These are phyloP conservation scores for Globisporangium parvum DNA, from an alignment of 352 stramenopile genomes.

Conservation along the genomic window DNA sequence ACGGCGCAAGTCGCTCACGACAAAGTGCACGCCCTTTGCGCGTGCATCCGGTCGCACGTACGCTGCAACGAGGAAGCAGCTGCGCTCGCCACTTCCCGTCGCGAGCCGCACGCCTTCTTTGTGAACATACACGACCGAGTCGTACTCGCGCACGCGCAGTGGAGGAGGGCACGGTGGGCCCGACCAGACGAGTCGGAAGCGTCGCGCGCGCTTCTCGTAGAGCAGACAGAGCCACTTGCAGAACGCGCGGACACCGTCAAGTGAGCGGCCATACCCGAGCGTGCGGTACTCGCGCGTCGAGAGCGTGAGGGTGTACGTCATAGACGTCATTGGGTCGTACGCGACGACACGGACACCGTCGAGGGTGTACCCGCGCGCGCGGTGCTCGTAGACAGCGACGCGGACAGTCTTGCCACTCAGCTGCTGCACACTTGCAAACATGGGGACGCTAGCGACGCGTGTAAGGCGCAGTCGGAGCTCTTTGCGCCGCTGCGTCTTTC, in stretches of 20 bases:
- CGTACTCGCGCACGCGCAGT: conserved; percentile 45
- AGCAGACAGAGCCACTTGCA: conserved; percentile 58
- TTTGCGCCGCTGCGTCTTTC: conserved; percentile 9
- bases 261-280: conserved; percentile 42
- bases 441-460: conserved; percentile 15
- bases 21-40: conserved; percentile 28
- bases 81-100: not conserved
- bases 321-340: conserved; percentile 41
- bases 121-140: conserved; percentile 44
- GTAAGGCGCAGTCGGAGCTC: conserved; percentile 16
- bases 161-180: conserved; percentile 44
- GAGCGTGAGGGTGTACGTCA: conserved; percentile 28
- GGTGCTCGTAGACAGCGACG: conserved; percentile 32
- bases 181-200: conserved; percentile 54
- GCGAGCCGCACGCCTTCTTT: conserved; percentile 44
- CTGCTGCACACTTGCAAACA: conserved; percentile 34
- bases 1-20: conserved; percentile 18
- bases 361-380: conserved; percentile 35
- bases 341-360: conserved; percentile 48
- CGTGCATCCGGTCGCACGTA: conserved; percentile 31
- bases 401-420: conserved; percentile 42
- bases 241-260: conserved; percentile 31
- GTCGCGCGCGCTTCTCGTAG: conserved; percentile 43
- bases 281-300: conserved; percentile 37
- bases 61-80: conserved; percentile 24